phyloP scores from a whole-genome alignment of 2,329 filamentous ascomycete species.

The Apiospora malaysiana region DNA sequence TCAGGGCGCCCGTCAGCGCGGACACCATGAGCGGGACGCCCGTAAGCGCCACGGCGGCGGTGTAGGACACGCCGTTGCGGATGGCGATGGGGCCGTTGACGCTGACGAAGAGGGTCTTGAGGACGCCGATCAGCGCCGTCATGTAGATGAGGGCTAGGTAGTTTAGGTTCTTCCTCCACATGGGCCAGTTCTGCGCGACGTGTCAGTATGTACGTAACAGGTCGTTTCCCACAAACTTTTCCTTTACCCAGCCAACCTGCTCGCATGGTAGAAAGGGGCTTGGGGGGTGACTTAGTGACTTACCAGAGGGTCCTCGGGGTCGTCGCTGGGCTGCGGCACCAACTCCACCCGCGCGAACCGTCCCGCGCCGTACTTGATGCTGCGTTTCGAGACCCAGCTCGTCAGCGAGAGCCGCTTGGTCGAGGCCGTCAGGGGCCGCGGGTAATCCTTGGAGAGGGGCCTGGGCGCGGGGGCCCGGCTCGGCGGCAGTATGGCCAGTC shows the following conservation, averaged over 20 bases:
- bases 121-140: conserved; percentile 52
- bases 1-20: conserved; percentile 49
- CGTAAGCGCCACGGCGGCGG: conserved; percentile 55
- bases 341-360: conserved; percentile 51
- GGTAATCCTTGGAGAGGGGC: background rate
- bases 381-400: conserved; percentile 40
- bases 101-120: conserved; percentile 60
- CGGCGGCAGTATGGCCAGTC: background rate
- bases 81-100: conserved; percentile 52
- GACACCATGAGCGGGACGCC: conserved; percentile 59
- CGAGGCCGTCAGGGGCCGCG: conserved; percentile 40
- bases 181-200: conserved; percentile 57
- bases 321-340: conserved; percentile 61
- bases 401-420: conserved; percentile 44
- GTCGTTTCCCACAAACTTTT: too few relatives aligned
- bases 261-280: background rate
- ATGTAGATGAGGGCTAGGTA: conserved; percentile 53
- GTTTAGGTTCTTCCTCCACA: conserved; percentile 59
- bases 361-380: conserved; percentile 55
- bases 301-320: conserved; percentile 60
- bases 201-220: too few relatives aligned
- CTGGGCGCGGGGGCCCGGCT: background rate
- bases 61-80: conserved; percentile 52
- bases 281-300: too few relatives aligned
- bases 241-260: background rate